Base-by-base conservation (phyloP, 345 rosid species). In the Salix udensis region DNA sequence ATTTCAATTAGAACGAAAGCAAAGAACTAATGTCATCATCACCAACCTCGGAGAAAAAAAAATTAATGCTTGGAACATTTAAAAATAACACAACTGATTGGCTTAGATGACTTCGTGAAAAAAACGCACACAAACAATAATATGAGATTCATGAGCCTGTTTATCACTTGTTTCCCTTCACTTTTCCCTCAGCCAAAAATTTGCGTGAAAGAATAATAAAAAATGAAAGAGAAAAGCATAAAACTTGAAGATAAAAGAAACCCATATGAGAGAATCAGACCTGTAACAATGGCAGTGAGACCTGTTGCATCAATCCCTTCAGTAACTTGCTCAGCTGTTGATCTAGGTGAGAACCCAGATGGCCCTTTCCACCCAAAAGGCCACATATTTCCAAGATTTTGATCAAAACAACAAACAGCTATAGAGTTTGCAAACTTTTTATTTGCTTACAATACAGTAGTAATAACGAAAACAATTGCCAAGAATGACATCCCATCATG, bases 201-300 rank as follows among this genome's bases (percentile, higher is more conserved):
- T 53, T 7, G 60, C 7, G 60, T 18, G 60, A 53, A 53, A 21
- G 21, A 55, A 67, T 13, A n/a, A 53, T 11, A 5, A 18, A 52
- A 39, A 15, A 9, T 3, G 30, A 37, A 16, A 2, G 19, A 23
- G 52, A 26, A 14, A 34, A 23, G 23, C 48, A 55, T 24, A 2
- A 2, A 37, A 36, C 10, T n/a, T 6, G 2, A 28, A 44, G 44
- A 28, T 12, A 44, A 73, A 23, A 64, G 39, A 66, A 65, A 71
- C 26, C 46, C 58, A 52, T 73, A 65, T 68, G 16, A 42, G 16
- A 42, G 50, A 58, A 1, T 40, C 21, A 40, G 21, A 84, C 88
- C 89, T 66, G 89, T 67, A 7, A 88, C 80, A 24, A 86, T 77
- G 72, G 91, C 87, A 53, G 89, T 85, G 79, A 86, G 89, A 74